Percentiles rank a stretch among this genome's conserved stretches.
Evolutionary conservation across 1,139 yeast genomes (phyloP).

Genomic region (Lodderomyces metapsilosis): DNA sequence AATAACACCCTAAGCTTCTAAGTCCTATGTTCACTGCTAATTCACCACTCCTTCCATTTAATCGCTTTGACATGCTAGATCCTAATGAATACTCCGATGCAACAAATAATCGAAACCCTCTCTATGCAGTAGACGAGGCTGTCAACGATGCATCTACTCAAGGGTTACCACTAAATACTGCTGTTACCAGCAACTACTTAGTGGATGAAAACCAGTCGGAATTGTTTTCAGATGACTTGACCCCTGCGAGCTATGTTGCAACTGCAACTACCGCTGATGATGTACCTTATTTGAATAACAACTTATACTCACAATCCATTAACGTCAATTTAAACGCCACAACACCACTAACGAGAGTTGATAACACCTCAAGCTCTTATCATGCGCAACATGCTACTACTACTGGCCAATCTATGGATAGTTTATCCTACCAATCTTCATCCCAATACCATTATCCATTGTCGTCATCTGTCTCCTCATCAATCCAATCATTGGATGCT

Average conservation of each 20-base stretch:
- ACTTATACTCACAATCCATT: slow-evolving; percentile 6
- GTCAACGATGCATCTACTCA: not conserved
- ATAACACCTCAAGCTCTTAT: not conserved
- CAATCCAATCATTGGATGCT: slow-evolving; percentile 10
- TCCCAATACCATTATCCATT: slow-evolving; percentile 2
- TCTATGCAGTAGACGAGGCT: not conserved
- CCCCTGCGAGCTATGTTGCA: not conserved
- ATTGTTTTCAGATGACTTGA: not conserved
- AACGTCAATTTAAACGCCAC: slow-evolving; percentile 13
- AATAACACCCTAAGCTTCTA: too few species aligned
- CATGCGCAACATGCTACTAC: too few species aligned
- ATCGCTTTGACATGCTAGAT: slow-evolving; percentile 23
- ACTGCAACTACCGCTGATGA: not conserved
- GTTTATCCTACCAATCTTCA: not conserved
- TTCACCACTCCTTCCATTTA: slow-evolving; percentile 14
- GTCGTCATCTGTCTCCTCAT: slow-evolving; percentile 13
- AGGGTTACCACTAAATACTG: not conserved
- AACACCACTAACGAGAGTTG: slow-evolving; percentile 5
- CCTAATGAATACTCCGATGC: slow-evolving; percentile 15
- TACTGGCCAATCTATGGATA: slow-evolving; percentile 1
- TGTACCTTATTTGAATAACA: not conserved
- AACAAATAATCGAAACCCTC: not conserved
- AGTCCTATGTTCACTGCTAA: slow-evolving; percentile 13
- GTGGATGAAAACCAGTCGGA: slow-evolving; percentile 10
- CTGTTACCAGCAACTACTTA: slow-evolving; percentile 7